A percentile compares a stretch with the other conserved stretches of the same genome.
phyloP scores from a whole-genome alignment of 176 grass and related monocot genomes.

The Aegilops sharonensis region DNA sequence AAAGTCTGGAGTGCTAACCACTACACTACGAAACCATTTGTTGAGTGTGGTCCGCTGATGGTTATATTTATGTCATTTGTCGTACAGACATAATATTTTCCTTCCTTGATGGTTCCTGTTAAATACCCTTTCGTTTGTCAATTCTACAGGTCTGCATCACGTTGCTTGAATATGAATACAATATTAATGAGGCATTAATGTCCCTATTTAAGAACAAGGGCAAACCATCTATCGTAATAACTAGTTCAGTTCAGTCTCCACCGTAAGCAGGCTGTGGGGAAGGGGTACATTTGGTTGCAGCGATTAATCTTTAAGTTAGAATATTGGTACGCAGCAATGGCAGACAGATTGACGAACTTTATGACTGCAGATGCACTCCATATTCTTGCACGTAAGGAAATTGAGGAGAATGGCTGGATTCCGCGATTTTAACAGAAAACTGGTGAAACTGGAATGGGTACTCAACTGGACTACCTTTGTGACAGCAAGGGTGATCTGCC shows the following conservation, averaged over 20 bases:
- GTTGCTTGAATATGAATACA: conserved; percentile 10
- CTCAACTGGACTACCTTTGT: conserved; percentile 84
- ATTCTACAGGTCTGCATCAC: not conserved
- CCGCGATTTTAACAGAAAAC: conserved; percentile 46
- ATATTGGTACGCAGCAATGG: not conserved
- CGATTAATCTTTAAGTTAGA: conserved; percentile 1
- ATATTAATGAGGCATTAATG: conserved; percentile 7
- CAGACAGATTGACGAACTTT: conserved; percentile 18
- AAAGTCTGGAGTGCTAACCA: conserved; percentile 99
- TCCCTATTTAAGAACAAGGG: conserved; percentile 8
- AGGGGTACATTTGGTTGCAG: not conserved
- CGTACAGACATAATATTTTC: not conserved
- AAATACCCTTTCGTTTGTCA: not conserved
- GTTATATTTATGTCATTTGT: not conserved
- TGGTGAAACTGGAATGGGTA: conserved; percentile 83
- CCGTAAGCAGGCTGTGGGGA: not conserved
- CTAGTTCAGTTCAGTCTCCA: not conserved
- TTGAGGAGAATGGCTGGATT: conserved; percentile 80
- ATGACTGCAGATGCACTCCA: conserved; percentile 76
- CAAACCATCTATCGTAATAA: not conserved
- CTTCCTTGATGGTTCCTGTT: not conserved
- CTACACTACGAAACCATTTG: conserved; percentile 55
- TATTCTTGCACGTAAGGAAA: conserved; percentile 92
- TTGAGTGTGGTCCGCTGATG: not conserved
- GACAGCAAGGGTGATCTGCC: conserved; percentile 59